Conservation (phyloP, 2,329 filamentous ascomycete species). For the Cladorrhinum sp. region DNA sequence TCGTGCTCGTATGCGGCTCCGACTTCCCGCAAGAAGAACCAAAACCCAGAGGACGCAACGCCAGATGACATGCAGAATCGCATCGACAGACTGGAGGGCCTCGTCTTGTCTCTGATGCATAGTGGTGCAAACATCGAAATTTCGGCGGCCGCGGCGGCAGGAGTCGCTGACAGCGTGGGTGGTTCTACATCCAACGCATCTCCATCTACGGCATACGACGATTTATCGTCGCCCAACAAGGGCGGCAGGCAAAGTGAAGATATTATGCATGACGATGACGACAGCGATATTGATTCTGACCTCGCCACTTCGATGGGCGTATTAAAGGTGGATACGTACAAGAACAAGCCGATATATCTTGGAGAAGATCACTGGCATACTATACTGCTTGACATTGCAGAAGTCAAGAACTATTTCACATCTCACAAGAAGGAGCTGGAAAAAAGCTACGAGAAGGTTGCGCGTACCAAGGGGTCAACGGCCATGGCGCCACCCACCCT, state of each 20-base stretch:
- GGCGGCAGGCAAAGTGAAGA: constrained; percentile 58
- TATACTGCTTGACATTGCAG: constrained; percentile 76
- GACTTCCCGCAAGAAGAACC: constrained; percentile 68
- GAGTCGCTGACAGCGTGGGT: constrained; percentile 27
- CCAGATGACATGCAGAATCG: constrained; percentile 98
- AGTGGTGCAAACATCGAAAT: constrained; percentile 61
- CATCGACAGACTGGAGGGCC: constrained; percentile 88
- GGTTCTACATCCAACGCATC: constrained; percentile 17
- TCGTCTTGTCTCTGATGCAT: constrained; percentile 93
- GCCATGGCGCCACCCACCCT: constrained; percentile 69
- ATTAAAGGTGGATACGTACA: constrained; percentile 74
- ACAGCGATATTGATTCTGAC: constrained; percentile 68
- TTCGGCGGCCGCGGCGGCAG: constrained; percentile 34
- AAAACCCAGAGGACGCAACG: constrained; percentile 56
- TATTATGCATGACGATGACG: constrained; percentile 49
- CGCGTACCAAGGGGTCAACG: constrained; percentile 61
- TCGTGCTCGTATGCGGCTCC: constrained; percentile 84
- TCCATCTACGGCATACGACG: constrained; percentile 34
- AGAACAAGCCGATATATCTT: constrained; percentile 75
- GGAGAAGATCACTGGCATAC: constrained; percentile 83
- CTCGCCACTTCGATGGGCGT: constrained; percentile 73
- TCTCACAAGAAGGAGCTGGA: constrained; percentile 87
- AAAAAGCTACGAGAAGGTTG: constrained; percentile 73
- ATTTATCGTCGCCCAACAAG: constrained; percentile 35
- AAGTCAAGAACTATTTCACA: constrained; percentile 88